Base-by-base conservation (phyloP, 2,329 filamentous ascomycete genomes). In the Fusarium haematococcum region DNA sequence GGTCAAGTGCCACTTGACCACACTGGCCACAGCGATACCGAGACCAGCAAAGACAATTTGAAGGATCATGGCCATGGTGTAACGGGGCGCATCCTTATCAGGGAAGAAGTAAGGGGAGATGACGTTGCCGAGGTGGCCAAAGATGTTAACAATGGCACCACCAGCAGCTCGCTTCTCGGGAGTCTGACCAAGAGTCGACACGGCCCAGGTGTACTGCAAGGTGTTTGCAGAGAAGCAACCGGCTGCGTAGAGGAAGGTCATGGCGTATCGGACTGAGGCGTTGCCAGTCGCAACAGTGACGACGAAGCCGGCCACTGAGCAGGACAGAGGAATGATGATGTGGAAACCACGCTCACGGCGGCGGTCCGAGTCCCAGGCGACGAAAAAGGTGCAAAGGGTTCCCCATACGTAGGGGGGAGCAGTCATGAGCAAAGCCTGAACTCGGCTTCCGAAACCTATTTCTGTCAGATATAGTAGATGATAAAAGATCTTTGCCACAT, bases 271-370 rank as follows among this genome's bases (percentile, higher is more conserved):
- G 0, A 76, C 76, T 0, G 71, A 58, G 0, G 50, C 56, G 2
- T 74, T 77, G 0, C 86, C 87, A 0, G 90, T 92, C 0, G 88
- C 82, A 2, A 89, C 90, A 5, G 88, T 88, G 25, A 92, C 83
- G 68, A 92, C 88, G 79, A 91, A 92, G 2, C 89, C 87, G 1
- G 81, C 81, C 2, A 91, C 83, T 2, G 88, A 88, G 37, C 91
- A 82, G 37, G 84, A 87, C 13, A 91, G 83, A 0, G 90, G 90
- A 0, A 89, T 72, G 0, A 86, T 84, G 62, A 92, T 87, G 76
- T 92, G 91, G 70, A 87, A 86, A 76, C 89, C 91, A 13, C 90
- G 86, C 74, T 92, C 90, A n/a, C 88, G 87, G 0, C 87, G 89
- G 5, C 85, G 86, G 71, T 92, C 91, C 5, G 89, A 88, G 74